Evolutionary conservation across 169 alveolate species (phyloP), one percentile per base, ranked within the genome.

Genomic region (Babesia caballi): DNA sequence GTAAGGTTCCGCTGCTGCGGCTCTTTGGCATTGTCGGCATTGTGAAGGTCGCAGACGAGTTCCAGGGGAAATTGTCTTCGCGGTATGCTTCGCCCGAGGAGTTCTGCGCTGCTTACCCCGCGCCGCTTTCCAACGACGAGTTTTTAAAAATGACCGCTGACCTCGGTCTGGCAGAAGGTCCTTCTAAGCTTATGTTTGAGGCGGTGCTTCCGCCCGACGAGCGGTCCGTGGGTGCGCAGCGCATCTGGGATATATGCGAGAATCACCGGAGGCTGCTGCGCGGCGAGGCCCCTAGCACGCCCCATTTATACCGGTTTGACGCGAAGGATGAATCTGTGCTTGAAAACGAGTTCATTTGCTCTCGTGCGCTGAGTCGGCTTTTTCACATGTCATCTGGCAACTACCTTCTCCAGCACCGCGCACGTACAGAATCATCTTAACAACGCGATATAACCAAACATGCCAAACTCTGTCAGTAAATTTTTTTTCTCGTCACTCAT

Each of bases 331-430:
- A 77, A 7, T 51, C 36, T n/a, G 63, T 49, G 4, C 38, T 40
- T 12, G 85, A 77, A 52, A 66, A 77, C 32, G 85, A 77, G 32
- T 77, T 77, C 40, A 56, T 40, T 4, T 80, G 83, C 36, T 69
- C 83, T 6, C 44, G 88, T 0, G 65, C 88, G 14, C 70, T 80
- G 44, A 57, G 77, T 41, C 40, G 88, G 19, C 61, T 80, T 2
- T 69, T 67, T 32, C 88, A 80, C 78, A 80, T 80, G 88, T 80
- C 84, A 14, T 66, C 88, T n/a, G 49, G 54, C 19, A 66, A 52
- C 54, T 80, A 80, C 50, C 68, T 47, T 49, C 47, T 47, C 21
- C 49, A 46, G 49, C 73, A 61, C 73, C 58, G n/a, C n/a, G n/a
- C n/a, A n/a, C n/a, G n/a, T n/a, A n/a, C n/a, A n/a, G n/a, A n/a